Evolutionary conservation across 2,329 filamentous ascomycete genomes (phyloP).

Genomic region (Penicillium sp.): DNA sequence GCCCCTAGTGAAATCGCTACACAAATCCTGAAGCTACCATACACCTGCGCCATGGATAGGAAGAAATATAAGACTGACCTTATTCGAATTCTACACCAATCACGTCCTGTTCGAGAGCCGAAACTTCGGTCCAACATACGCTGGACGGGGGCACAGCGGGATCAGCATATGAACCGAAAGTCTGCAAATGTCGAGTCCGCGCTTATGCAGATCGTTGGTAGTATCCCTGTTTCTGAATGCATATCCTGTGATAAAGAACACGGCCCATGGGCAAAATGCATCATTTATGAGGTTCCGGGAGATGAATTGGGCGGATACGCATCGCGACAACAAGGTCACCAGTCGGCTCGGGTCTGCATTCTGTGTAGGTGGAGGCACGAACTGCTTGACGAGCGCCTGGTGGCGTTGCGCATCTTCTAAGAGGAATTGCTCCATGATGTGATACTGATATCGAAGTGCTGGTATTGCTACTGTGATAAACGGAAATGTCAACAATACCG

Average conservation of each 20-base stretch:
- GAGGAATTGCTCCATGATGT: constrained; percentile 13
- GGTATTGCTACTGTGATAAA: background rate
- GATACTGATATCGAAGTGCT: background rate
- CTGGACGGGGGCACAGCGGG: background rate
- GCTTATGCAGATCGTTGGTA: background rate
- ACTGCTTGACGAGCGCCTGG: constrained; percentile 12
- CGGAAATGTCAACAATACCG: no score
- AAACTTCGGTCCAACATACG: background rate
- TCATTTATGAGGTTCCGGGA: background rate
- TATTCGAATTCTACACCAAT: background rate
- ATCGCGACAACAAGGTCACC: constrained; percentile 13
- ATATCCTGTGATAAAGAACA: background rate
- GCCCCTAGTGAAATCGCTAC: background rate
- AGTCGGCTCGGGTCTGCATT: background rate
- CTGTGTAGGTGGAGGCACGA: constrained; percentile 5
- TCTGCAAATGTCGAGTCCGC: background rate
- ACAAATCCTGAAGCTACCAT: background rate
- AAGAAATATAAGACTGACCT: background rate
- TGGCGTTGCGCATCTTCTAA: constrained; percentile 12
- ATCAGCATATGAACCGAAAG: background rate
- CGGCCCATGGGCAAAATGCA: background rate
- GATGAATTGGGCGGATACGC: constrained; percentile 15
- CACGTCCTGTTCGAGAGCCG: background rate
- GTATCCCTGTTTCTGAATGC: background rate
- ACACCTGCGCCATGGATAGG: background rate